Evolutionary conservation across 2,329 filamentous ascomycete genomes (phyloP), one percentile per base, ranked within the genome.

Genomic region (Colletotrichum lentis): DNA sequence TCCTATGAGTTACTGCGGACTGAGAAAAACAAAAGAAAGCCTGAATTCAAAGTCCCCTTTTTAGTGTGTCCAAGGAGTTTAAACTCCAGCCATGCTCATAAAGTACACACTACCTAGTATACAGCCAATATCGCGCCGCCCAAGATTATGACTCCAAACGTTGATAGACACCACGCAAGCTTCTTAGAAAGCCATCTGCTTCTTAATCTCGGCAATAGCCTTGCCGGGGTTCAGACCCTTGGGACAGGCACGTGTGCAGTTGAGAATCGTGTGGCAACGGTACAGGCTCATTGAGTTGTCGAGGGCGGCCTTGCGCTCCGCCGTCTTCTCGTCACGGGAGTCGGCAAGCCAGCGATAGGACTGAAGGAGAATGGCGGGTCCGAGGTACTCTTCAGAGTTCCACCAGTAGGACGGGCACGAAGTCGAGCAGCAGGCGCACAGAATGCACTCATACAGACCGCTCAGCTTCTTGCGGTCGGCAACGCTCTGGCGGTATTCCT

Each of bases 351-450:
- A 99, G 78, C 95, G 90, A 89, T 98, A 99, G 10, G 94, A 97
- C 84, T 99, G 96, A 73, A 99, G 89, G 61, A 99, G 91, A 70
- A 99, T 93, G 73, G 96, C 96, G 69, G 96, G 96, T 71, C 96
- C 96, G 58, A 99, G 92, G 85, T 99, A 99, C 82, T 98, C 94
- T 83, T 98, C 94, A 74, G 91, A 90, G 86, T 99, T 99, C 96
- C 96, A 99, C 96, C 96, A 99, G 87, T 99, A 99, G 20, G 94
- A 97, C n/a, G 96, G 96, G 87, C 96, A 99, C 54, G 95, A 97
- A 24, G 96, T 99, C 73, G 92, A 96, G 90, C 96, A 99, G 90
- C 96, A 99, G 75, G 95, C 95, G 86, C 96, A 99, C 67, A 99
- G 91, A 81, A 99, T 98, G 84, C 96, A 99, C 84, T 99, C 96